These are phyloP conservation scores for Musa schizocarpa DNA, from an alignment of 176 grass and related monocot species.

Conservation along the genomic window DNA sequence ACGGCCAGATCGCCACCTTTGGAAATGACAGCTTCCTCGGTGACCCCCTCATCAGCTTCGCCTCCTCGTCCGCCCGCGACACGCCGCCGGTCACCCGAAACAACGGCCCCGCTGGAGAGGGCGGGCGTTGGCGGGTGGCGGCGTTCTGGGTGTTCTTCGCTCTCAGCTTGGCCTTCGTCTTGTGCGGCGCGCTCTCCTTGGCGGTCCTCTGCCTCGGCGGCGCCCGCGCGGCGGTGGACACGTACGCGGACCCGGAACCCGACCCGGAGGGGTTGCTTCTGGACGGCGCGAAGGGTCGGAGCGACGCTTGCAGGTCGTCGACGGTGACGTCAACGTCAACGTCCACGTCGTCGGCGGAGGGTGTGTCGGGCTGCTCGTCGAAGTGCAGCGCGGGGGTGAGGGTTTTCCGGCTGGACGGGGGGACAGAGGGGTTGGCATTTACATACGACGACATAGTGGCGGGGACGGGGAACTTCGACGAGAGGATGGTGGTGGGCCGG, in stretches of 20 bases:
- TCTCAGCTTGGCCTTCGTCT: slow-evolving; percentile 33
- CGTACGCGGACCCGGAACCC: neutral
- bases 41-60: slow-evolving; percentile 40
- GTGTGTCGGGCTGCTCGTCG: neutral
- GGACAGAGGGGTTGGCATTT: slow-evolving; percentile 21
- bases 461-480: slow-evolving; percentile 63
- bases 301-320: slow-evolving; percentile 17
- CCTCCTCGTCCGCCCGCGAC: neutral
- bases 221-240: slow-evolving; percentile 22
- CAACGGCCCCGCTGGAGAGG: neutral
- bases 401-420: slow-evolving; percentile 52
- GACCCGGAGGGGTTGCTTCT: slow-evolving; percentile 21
- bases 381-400: slow-evolving; percentile 27
- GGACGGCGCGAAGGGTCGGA: slow-evolving; percentile 25
- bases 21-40: slow-evolving; percentile 66
- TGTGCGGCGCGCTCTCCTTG: slow-evolving; percentile 27
- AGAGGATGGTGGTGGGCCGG: slow-evolving; percentile 54
- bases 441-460: slow-evolving; percentile 72
- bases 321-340: slow-evolving; percentile 12
- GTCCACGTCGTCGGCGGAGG: slow-evolving; percentile 23
- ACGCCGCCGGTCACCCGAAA: neutral
- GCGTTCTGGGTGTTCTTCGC: slow-evolving; percentile 36
- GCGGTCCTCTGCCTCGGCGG: slow-evolving; percentile 21
- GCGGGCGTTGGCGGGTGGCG: slow-evolving; percentile 6
- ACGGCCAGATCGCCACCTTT: slow-evolving; percentile 49